Conservation (phyloP, 2,329 filamentous ascomycete species). For the Colletotrichum godetiae region DNA sequence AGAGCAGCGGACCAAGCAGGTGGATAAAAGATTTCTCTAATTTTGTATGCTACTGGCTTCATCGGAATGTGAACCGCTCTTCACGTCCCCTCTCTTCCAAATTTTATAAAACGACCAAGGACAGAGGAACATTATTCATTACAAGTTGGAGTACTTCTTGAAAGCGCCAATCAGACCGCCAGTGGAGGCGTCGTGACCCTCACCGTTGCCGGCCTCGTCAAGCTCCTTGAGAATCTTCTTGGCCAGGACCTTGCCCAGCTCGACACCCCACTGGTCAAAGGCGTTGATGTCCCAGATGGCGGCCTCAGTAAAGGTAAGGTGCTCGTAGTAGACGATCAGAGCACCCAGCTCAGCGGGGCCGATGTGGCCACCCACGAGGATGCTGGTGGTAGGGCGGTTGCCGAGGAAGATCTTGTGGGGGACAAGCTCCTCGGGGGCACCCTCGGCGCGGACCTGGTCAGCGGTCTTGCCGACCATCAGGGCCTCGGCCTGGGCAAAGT, state of each 20-base stretch:
- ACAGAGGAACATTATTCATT: slow-evolving; percentile 41
- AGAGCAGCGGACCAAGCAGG: neutral
- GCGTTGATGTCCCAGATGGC: slow-evolving; percentile 99
- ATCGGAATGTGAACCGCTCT: neutral
- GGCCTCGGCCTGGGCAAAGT: slow-evolving; percentile 88
- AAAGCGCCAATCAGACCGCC: slow-evolving; percentile 91
- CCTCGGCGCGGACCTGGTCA: slow-evolving; percentile 82
- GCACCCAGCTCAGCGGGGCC: slow-evolving; percentile 94
- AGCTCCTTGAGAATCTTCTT: slow-evolving; percentile 92
- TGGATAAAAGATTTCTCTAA: neutral
- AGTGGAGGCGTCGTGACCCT: slow-evolving; percentile 87
- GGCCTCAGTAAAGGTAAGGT: slow-evolving; percentile 97
- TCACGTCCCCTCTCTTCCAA: slow-evolving; percentile 18
- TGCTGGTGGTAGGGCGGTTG: slow-evolving; percentile 96
- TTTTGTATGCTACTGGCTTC: slow-evolving; percentile 4
- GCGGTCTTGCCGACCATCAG: slow-evolving; percentile 92
- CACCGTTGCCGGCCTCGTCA: slow-evolving; percentile 77
- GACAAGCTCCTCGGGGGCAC: slow-evolving; percentile 78
- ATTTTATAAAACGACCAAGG: slow-evolving; percentile 18
- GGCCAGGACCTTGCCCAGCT: slow-evolving; percentile 94
- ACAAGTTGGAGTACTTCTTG: slow-evolving; percentile 76
- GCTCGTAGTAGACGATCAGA: slow-evolving; percentile 98
- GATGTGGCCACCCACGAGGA: slow-evolving; percentile 89
- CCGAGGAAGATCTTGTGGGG: slow-evolving; percentile 99
- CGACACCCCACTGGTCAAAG: slow-evolving; percentile 99